A percentile compares a stretch with the other conserved stretches of the same genome.
Conservation (phyloP, 2,329 filamentous ascomycete genomes). For the Botryotinia calthae region DNA sequence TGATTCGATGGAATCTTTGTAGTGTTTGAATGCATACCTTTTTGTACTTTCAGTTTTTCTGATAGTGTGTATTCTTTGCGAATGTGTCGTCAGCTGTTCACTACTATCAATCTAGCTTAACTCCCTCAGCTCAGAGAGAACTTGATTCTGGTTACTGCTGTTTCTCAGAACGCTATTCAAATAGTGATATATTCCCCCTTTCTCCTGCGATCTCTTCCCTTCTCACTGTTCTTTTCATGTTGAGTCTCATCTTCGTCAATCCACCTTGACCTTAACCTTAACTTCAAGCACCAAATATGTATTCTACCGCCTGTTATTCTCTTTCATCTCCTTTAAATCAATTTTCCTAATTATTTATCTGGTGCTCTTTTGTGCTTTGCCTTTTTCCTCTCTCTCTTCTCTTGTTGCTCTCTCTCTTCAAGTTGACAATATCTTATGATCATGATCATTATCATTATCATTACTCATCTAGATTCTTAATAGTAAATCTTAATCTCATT, state of each 20-base stretch:
- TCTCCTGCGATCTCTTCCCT: too few relatives aligned
- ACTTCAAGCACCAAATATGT: not conserved
- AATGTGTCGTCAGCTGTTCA: not conserved
- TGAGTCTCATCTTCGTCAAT: not conserved
- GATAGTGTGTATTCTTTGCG: not conserved
- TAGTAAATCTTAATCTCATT: not conserved
- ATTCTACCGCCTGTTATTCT: not conserved
- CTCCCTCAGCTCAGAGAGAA: not conserved
- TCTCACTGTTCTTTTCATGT: not conserved
- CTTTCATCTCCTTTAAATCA: not conserved
- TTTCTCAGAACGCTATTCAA: not conserved
- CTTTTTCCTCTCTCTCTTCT: not conserved
- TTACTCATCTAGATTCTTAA: not conserved
- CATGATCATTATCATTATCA: too few relatives aligned
- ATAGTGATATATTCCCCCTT: too few relatives aligned
- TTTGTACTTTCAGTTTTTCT: not conserved
- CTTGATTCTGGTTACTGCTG: not conserved
- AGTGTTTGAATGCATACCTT: not conserved
- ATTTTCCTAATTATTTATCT: not conserved
- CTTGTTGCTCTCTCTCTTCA: not conserved
- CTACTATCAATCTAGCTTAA: not conserved
- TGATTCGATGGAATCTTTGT: not conserved
- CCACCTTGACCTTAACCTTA: not conserved
- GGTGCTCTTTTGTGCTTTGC: not conserved
- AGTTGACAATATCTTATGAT: too few relatives aligned